These are phyloP conservation scores for Fraxinus pennsylvanica DNA, from an alignment of 257 asterid species.

Conservation along the genomic window DNA sequence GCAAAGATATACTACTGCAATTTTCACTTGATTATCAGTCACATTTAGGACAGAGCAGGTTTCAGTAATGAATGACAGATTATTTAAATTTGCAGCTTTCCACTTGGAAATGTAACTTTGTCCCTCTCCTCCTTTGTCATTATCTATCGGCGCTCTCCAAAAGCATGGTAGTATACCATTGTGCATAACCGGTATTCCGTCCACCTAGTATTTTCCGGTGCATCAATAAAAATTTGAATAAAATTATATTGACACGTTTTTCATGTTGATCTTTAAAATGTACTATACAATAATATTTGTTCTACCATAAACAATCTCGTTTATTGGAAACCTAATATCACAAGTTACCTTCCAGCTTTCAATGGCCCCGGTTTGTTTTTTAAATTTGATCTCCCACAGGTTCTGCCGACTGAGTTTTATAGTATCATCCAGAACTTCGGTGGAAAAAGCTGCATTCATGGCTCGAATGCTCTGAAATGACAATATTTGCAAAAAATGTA, in stretches of 20 bases:
- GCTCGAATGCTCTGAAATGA: constrained; percentile 49
- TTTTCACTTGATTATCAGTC: constrained; percentile 54
- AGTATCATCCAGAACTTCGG: constrained; percentile 51
- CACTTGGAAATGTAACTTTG: constrained; percentile 73
- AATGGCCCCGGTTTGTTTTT: constrained; percentile 62
- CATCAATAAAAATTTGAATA: background rate
- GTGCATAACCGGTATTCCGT: constrained; percentile 59
- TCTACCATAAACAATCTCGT: constrained; percentile 1
- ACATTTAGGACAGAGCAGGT: constrained; percentile 51
- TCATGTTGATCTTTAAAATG: background rate
- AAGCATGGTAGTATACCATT: constrained; percentile 86
- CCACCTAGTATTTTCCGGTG: constrained; percentile 47
- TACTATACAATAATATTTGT: background rate
- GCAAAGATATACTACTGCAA: constrained; percentile 54
- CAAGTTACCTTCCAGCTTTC: constrained; percentile 83
- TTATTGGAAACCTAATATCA: constrained; percentile 6
- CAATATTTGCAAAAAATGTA: constrained; percentile 17
- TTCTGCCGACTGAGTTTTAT: constrained; percentile 56
- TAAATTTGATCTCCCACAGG: constrained; percentile 75
- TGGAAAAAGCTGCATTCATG: constrained; percentile 35
- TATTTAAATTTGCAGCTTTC: constrained; percentile 66
- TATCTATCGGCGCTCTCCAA: constrained; percentile 98
- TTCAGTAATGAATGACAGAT: constrained; percentile 45
- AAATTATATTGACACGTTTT: constrained; percentile 1
- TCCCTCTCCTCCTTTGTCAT: constrained; percentile 90